Evolutionary conservation across 164 flowering plant genomes (phyloP), one percentile per base, ranked within the genome.

Genomic region (Euptelea pleiosperma): DNA sequence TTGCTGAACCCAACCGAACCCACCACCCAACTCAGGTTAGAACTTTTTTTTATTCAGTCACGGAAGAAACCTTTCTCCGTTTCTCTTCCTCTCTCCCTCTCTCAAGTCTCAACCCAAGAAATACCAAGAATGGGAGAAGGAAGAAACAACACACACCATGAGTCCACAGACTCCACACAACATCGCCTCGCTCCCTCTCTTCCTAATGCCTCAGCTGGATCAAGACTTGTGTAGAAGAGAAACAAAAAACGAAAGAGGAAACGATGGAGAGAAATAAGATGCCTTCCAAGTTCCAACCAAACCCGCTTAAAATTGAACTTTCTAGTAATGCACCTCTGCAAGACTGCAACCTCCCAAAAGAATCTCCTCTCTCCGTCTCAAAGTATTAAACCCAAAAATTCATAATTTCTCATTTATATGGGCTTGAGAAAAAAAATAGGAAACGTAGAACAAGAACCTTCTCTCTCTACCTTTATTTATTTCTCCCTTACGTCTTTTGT

Each of bases 241-340:
- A 67, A 61, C 56, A 55, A 63, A 55, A 59, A 51, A 61, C 22
- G 48, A 56, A 58, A 48, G 40, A 34, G 30, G 52, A 41, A 39
- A 50, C 46, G 15, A 45, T 54, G 64, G 44, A 36, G 37, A 49
- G 62, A 59, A 42, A 57, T 60, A 42, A 61, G 74, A 46, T 72
- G 76, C 70, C 78, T 76, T 79, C 81, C 70, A 70, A 72, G 74
- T 77, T 70, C 64, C 67, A 68, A 58, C 66, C 64, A 64, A 57
- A 55, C 52, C 52, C 40, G 55, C 40, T 53, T 42, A 55, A 50
- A 30, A 33, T 49, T 44, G 14, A 16, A 35, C 36, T 71, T 58
- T 31, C 81, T 86, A 24, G 50, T 64, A 79, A 65, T 86, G 49
- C 93, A 89, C 93, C 71, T 84, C 89, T 86, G 89, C 87, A n/a